phyloP scores from a whole-genome alignment of 441 rosid species.

The Rhodomyrtus psidioides region DNA sequence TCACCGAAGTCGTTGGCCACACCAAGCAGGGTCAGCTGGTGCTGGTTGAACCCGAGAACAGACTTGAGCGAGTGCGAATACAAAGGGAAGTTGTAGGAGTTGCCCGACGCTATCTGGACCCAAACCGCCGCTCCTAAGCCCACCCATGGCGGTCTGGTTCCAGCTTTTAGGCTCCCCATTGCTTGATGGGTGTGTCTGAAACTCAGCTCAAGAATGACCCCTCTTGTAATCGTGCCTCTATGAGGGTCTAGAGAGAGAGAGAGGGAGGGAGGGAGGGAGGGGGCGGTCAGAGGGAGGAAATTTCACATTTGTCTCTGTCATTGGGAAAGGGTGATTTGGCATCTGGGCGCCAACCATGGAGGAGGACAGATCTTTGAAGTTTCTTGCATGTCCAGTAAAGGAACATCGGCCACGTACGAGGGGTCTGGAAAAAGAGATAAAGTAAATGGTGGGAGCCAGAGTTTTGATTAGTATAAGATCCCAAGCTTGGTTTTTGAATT shows the following conservation, averaged over 20 bases:
- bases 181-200: neutral
- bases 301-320: neutral
- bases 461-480: neutral
- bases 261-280: neutral
- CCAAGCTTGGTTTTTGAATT: neutral
- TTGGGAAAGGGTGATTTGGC: neutral
- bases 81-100: conserved; percentile 1
- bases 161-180: neutral
- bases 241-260: neutral
- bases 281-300: neutral
- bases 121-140: neutral
- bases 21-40: conserved; percentile 1
- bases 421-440: neutral
- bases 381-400: neutral
- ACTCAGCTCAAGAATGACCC: neutral
- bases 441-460: neutral
- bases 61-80: conserved; percentile 1
- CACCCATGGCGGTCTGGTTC: conserved; percentile 2
- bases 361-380: neutral
- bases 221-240: neutral
- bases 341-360: neutral
- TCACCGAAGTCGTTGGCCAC: conserved; percentile 1
- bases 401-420: neutral
- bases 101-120: neutral
- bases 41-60: conserved; percentile 1